A percentile compares a stretch with the other conserved stretches of the same genome.
phyloP scores from a whole-genome alignment of 2,329 filamentous ascomycete species.

The Neoarthrinium moseri region DNA sequence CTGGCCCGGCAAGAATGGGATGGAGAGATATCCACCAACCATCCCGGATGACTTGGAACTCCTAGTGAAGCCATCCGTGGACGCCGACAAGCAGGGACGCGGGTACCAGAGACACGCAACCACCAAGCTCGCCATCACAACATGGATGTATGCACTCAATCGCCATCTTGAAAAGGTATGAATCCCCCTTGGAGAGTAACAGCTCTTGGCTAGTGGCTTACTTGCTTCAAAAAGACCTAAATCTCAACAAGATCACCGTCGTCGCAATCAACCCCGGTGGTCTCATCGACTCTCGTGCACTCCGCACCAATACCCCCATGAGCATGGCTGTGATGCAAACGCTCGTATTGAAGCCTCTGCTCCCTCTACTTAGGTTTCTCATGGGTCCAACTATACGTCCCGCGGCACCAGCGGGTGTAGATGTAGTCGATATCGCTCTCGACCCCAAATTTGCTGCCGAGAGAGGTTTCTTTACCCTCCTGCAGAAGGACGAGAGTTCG shows the following conservation, averaged over 20 bases:
- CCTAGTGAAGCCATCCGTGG: background rate
- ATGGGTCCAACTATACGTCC: background rate
- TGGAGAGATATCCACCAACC: constrained; percentile 3
- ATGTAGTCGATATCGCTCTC: background rate
- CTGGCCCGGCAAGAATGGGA: background rate
- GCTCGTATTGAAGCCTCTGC: constrained; percentile 18
- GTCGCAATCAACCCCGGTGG: constrained; percentile 28
- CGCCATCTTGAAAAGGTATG: constrained; percentile 9
- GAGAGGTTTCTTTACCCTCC: constrained; percentile 1
- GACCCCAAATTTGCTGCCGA: background rate
- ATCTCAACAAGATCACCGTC: constrained; percentile 24
- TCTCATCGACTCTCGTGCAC: constrained; percentile 34
- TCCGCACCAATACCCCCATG: constrained; percentile 30
- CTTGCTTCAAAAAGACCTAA: no score
- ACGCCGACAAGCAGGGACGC: constrained; percentile 2
- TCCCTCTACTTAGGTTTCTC: background rate
- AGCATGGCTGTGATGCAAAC: constrained; percentile 22
- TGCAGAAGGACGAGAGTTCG: constrained; percentile 2
- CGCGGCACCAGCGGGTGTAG: background rate
- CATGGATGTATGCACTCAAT: constrained; percentile 9
- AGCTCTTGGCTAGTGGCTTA: constrained; percentile 4
- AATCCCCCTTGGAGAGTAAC: no score
- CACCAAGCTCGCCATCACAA: constrained; percentile 4
- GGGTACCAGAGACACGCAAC: constrained; percentile 3
- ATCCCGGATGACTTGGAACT: background rate